These are phyloP conservation scores for Teratosphaeria gauchensis DNA, from an alignment of 2,329 filamentous ascomycete species.

Conservation along the genomic window DNA sequence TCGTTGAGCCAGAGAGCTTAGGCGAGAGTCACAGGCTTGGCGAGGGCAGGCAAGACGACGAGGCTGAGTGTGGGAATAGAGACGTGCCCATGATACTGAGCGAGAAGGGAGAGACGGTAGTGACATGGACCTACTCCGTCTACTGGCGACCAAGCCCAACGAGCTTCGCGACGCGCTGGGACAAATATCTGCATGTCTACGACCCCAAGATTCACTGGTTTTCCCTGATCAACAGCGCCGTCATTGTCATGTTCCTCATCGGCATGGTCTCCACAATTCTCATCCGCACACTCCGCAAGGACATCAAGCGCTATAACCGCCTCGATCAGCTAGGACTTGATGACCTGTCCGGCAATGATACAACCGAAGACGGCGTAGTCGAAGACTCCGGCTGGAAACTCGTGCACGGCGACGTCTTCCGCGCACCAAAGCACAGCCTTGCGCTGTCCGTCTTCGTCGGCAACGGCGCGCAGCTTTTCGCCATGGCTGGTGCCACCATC, in stretches of 20 bases:
- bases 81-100: constrained; percentile 54
- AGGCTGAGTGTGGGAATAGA: constrained; percentile 52
- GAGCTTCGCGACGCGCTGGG: constrained; percentile 94
- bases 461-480: constrained; percentile 91
- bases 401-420: constrained; percentile 95
- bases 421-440: constrained; percentile 71
- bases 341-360: constrained; percentile 69
- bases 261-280: constrained; percentile 90
- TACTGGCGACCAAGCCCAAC: constrained; percentile 78
- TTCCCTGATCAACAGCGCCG: constrained; percentile 88
- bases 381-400: constrained; percentile 99
- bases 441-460: constrained; percentile 80
- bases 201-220: constrained; percentile 99
- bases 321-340: constrained; percentile 85
- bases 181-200: constrained; percentile 95
- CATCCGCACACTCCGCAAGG: constrained; percentile 78
- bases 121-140: constrained; percentile 86
- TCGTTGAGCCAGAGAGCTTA: constrained; percentile 72
- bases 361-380: constrained; percentile 81
- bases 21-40: constrained; percentile 46
- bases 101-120: constrained; percentile 51
- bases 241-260: constrained; percentile 86
- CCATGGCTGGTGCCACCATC: constrained; percentile 94
- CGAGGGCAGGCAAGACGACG: constrained; percentile 33
- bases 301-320: constrained; percentile 93